Evolutionary conservation across 257 asterid species (phyloP), one percentile per base, ranked within the genome.

Genomic region (Plantago elongata): DNA sequence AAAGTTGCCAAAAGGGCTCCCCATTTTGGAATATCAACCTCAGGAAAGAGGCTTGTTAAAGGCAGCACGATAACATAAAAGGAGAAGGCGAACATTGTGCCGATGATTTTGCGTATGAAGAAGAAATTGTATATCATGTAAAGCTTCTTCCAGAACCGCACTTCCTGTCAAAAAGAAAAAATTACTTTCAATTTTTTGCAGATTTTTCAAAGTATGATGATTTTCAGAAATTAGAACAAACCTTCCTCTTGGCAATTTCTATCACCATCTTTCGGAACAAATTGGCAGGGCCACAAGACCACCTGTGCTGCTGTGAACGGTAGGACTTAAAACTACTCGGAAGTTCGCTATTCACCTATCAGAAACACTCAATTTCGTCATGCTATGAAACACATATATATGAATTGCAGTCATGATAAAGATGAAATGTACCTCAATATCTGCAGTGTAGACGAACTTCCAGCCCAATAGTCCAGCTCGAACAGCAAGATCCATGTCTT

Each of bases 61-160:
- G 95, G 93, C 22, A 87, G 66, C 7, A 87, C 79, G 14, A 87
- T 74, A 1, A 92, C 84, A 29, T 79, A 84, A 42, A 82, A 87
- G 78, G 79, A 78, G 79, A 92, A 92, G 0, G 97, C 85, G 75
- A 88, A 83, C 87, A 81, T 77, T 0, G 69, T 92, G 97, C 44
- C 98, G 10, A 92, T 81, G 79, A 92, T 74, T 72, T 92, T 92
- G 37, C 98, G 77, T 22, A 92, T 96, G 11, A 92, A 92, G 82
- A 92, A 92, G 86, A 92, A 92, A 82, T 95, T 91, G 82, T 91
- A 91, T 75, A 88, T 88, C 72, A 91, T 90, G 68, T 91, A 88
- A 9, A 88, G 59, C 83, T 88, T 91, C 88, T 86, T 88, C 78
- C 84, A 91, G 9, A 88, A 48, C 0, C 84, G 61, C 29, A 91